Conservation (phyloP, 805 yeast genomes). For the Tanozyma kutaoensis region DNA sequence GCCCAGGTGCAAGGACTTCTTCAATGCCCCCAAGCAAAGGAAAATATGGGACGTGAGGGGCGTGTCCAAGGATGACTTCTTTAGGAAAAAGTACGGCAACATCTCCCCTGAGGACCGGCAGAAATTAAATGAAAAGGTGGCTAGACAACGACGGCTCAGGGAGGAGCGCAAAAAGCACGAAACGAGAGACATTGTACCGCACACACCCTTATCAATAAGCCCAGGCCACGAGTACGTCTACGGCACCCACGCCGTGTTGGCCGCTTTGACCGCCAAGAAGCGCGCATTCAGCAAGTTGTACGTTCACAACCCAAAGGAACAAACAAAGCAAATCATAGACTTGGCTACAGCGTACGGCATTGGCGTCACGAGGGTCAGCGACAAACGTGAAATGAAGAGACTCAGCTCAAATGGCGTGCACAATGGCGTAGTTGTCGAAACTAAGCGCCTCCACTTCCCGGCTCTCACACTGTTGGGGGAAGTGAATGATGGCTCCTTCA, state of each 20-base stretch:
- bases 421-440: slow-evolving; percentile 65
- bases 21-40: slow-evolving; percentile 5
- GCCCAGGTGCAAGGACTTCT: slow-evolving; percentile 9
- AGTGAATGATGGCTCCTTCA: slow-evolving; percentile 4
- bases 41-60: slow-evolving; percentile 63
- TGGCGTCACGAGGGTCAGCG: slow-evolving; percentile 17
- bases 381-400: slow-evolving; percentile 42
- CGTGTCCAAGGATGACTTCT: slow-evolving; percentile 48
- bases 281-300: slow-evolving; percentile 43
- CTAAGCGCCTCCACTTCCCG: slow-evolving; percentile 35
- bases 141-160: slow-evolving; percentile 15
- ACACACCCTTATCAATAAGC: too few relatives aligned
- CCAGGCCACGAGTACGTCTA: slow-evolving; percentile 56
- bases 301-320: slow-evolving; percentile 27
- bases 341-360: slow-evolving; percentile 34
- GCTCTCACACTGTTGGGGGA: slow-evolving; percentile 15
- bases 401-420: slow-evolving; percentile 62
- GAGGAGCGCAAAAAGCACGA: slow-evolving; percentile 1
- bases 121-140: slow-evolving; percentile 16
- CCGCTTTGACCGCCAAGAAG: slow-evolving; percentile 48
- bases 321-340: slow-evolving; percentile 25
- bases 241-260: slow-evolving; percentile 64
- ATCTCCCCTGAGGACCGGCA: slow-evolving; percentile 37
- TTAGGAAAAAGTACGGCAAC: slow-evolving; percentile 50
- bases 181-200: too few relatives aligned